phyloP scores from a whole-genome alignment of 2,329 filamentous ascomycete species.

The Trichoderma asperellum region DNA sequence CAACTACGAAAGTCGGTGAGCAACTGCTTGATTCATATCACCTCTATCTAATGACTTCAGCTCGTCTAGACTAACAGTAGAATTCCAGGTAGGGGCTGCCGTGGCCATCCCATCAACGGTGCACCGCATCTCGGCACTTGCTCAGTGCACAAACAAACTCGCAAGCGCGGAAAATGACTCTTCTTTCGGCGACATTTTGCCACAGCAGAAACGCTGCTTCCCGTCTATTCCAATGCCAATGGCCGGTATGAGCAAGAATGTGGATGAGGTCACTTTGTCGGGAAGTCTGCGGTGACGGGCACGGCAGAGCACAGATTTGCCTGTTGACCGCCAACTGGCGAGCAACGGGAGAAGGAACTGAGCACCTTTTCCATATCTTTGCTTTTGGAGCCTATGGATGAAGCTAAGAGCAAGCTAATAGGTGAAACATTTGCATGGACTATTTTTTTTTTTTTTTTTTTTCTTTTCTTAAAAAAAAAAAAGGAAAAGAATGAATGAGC shows the following conservation, averaged over 20 bases:
- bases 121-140: background rate
- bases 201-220: background rate
- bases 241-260: background rate
- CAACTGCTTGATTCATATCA: background rate
- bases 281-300: background rate
- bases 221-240: background rate
- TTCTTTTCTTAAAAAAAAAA: background rate
- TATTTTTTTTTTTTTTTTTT: background rate
- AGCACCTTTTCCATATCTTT: background rate
- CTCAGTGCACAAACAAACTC: background rate
- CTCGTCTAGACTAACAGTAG: background rate
- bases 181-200: background rate
- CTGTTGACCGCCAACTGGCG: background rate
- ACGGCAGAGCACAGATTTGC: background rate
- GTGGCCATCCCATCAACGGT: background rate
- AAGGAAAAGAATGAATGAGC: conserved; percentile 3
- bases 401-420: background rate
- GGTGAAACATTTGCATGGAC: background rate
- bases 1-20: background rate
- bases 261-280: background rate
- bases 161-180: background rate
- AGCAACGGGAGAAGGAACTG: background rate
- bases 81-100: background rate
- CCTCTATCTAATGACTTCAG: background rate
- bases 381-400: background rate